Evolutionary conservation across 2,329 filamentous ascomycete species (phyloP).

Genomic region (Fusarium nanum): DNA sequence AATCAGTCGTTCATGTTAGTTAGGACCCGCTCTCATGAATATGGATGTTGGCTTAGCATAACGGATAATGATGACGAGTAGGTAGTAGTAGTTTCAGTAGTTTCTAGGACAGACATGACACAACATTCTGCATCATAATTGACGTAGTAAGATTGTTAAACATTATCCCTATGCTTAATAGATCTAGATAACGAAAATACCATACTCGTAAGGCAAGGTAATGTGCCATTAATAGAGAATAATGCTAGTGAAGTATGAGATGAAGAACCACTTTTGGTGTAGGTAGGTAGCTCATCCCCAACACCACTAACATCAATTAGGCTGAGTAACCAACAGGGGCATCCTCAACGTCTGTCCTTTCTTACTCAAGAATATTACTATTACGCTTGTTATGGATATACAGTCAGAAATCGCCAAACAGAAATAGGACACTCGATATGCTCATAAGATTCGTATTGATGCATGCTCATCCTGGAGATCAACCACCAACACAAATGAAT

Average conservation of each 20-base stretch:
- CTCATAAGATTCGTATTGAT: slow-evolving; percentile 21
- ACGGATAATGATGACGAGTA: slow-evolving; percentile 3
- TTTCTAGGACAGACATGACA: background rate
- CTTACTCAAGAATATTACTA: background rate
- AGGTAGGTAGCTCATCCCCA: slow-evolving; percentile 5
- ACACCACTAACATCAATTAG: slow-evolving; percentile 2
- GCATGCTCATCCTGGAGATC: slow-evolving; percentile 6
- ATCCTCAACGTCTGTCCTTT: slow-evolving; percentile 26
- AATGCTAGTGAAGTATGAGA: background rate
- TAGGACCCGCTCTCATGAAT: slow-evolving; percentile 8
- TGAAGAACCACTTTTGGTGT: slow-evolving; percentile 9
- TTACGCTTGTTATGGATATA: background rate
- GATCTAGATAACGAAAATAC: background rate
- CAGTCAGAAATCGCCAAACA: background rate
- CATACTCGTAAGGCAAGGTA: background rate
- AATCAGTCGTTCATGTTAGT: slow-evolving; percentile 19
- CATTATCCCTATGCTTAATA: background rate
- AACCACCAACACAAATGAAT: slow-evolving; percentile 1
- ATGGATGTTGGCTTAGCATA: slow-evolving; percentile 34
- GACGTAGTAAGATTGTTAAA: background rate
- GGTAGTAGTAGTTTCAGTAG: background rate
- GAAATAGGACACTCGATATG: background rate
- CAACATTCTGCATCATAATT: background rate
- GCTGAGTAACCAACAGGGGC: slow-evolving; percentile 29
- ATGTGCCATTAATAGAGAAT: background rate